phyloP scores from a whole-genome alignment of 495 filamentous ascomycete genomes.

The Xylaria longipes region DNA sequence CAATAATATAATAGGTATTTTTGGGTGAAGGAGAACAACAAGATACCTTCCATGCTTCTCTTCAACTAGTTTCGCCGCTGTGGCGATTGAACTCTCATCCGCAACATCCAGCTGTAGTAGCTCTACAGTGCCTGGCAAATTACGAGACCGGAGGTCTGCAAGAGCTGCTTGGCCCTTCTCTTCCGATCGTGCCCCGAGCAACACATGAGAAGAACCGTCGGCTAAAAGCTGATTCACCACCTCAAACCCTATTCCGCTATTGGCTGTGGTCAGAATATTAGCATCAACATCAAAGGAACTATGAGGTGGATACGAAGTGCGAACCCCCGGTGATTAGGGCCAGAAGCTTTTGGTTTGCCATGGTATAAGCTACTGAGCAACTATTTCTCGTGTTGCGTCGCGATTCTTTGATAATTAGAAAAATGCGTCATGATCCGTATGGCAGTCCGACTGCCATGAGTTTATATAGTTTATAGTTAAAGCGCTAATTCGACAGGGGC shows the following conservation, averaged over 20 bases:
- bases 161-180: slow-evolving; percentile 9
- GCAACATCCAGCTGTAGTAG: slow-evolving; percentile 6
- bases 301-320: too few species aligned
- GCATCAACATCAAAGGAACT: background rate
- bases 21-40: background rate
- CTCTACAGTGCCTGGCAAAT: slow-evolving; percentile 12
- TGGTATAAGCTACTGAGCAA: background rate
- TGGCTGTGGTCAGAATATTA: background rate
- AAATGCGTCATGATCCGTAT: background rate
- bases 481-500: background rate
- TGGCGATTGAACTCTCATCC: background rate
- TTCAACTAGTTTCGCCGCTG: slow-evolving; percentile 1
- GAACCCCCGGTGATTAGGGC: slow-evolving; percentile 8
- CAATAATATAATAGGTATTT: background rate
- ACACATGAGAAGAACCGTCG: slow-evolving; percentile 9
- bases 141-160: slow-evolving; percentile 5
- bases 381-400: background rate
- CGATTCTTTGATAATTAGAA: background rate
- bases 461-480: background rate
- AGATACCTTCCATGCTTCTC: slow-evolving; percentile 8
- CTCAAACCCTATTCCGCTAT: slow-evolving; percentile 12
- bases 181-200: slow-evolving; percentile 2
- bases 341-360: background rate
- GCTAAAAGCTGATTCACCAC: slow-evolving; percentile 16
- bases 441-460: background rate